phyloP scores from a whole-genome alignment of 441 rosid genomes.

The Erysimum cheiri region DNA sequence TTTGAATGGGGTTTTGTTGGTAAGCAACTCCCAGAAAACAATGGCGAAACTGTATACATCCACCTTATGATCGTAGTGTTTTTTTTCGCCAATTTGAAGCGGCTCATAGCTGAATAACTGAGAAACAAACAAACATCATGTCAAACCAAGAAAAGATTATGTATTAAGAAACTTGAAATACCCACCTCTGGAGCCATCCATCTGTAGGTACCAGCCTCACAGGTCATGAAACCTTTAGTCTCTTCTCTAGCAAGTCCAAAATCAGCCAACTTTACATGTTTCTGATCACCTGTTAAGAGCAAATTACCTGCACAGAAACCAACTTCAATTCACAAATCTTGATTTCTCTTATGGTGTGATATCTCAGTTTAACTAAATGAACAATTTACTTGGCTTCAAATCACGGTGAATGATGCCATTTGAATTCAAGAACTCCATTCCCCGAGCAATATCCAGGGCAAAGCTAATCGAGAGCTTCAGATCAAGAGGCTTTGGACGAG shows the following conservation, averaged over 20 bases:
- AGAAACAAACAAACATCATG: conserved; percentile 6
- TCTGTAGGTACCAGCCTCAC: conserved; percentile 79
- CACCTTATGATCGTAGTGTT: conserved; percentile 79
- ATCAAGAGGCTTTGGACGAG: conserved; percentile 61
- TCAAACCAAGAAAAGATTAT: conserved; percentile 10
- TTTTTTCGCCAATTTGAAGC: conserved; percentile 55
- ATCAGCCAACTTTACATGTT: conserved; percentile 66
- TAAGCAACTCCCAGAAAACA: conserved; percentile 78
- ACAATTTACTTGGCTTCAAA: conserved; percentile 63
- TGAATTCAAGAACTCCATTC: conserved; percentile 76
- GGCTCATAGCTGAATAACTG: conserved; percentile 70
- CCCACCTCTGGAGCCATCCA: conserved; percentile 94
- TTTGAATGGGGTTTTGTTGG: conserved; percentile 66
- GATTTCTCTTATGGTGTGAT: not conserved
- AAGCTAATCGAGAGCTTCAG: conserved; percentile 52
- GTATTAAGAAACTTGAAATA: conserved; percentile 17
- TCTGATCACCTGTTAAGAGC: conserved; percentile 62
- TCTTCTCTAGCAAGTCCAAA: conserved; percentile 79
- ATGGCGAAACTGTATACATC: conserved; percentile 83
- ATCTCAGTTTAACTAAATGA: not conserved
- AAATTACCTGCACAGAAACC: conserved; percentile 58
- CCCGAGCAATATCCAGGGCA: conserved; percentile 65
- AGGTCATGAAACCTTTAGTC: conserved; percentile 59
- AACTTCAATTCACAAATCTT: not conserved
- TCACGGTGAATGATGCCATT: conserved; percentile 85